phyloP scores from a whole-genome alignment of 805 yeast species.

The Saccharomycopsis babjevae region DNA sequence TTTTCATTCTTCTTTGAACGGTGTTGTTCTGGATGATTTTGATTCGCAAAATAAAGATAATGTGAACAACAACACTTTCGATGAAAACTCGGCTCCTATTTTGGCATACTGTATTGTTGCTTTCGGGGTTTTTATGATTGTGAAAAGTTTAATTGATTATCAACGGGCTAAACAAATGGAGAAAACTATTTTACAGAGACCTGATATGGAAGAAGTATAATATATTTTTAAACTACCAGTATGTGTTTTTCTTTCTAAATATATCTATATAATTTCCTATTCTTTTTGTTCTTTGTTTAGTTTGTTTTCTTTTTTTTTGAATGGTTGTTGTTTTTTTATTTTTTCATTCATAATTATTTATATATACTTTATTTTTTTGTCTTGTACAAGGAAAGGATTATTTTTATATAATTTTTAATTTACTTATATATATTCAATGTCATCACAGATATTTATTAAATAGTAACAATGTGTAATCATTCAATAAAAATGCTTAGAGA shows the following conservation, averaged over 20 bases:
- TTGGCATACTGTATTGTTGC: slow-evolving; percentile 24
- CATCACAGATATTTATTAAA: background rate
- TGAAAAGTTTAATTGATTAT: slow-evolving; percentile 65
- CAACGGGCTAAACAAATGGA: slow-evolving; percentile 72
- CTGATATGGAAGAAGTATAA: slow-evolving; percentile 16
- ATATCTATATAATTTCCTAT: background rate
- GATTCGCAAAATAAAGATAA: slow-evolving; percentile 10
- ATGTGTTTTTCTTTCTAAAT: background rate
- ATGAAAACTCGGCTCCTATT: slow-evolving; percentile 18
- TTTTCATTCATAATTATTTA: background rate
- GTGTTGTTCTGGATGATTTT: slow-evolving; percentile 19
- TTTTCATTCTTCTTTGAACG: slow-evolving; percentile 20
- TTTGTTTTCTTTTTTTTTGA: background rate
- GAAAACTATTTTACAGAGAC: slow-evolving; percentile 42
- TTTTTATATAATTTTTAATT: background rate
- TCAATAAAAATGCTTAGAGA: too few relatives aligned
- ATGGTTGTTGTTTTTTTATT: background rate
- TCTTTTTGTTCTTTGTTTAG: background rate
- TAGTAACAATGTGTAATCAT: too few relatives aligned
- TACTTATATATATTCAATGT: background rate
- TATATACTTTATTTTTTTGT: too few relatives aligned
- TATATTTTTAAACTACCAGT: background rate
- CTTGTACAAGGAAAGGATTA: background rate
- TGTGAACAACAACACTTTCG: slow-evolving; percentile 12
- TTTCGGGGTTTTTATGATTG: slow-evolving; percentile 54